phyloP scores from a whole-genome alignment of 2,329 filamentous ascomycete species.

The Chlorencoelia australis region DNA sequence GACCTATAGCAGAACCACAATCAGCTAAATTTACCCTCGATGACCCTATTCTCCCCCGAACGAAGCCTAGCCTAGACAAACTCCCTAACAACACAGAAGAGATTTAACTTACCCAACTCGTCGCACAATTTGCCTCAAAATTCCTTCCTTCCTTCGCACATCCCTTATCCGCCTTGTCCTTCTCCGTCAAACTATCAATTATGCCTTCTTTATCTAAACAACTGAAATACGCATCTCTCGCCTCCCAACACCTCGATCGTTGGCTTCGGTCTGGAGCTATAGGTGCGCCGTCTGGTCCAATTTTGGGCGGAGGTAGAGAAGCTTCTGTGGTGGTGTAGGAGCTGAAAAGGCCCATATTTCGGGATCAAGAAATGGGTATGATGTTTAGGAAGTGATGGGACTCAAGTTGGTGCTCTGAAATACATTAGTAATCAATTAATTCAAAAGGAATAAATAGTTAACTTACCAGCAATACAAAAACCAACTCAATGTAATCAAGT shows the following conservation, averaged over 20 bases:
- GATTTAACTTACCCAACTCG: slow-evolving; percentile 66
- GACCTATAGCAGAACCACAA: slow-evolving; percentile 45
- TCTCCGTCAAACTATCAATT: slow-evolving; percentile 58
- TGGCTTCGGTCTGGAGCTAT: slow-evolving; percentile 79
- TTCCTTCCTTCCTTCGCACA: slow-evolving; percentile 50
- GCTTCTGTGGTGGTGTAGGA: slow-evolving; percentile 19
- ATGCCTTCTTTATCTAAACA: slow-evolving; percentile 79
- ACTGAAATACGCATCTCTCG: slow-evolving; percentile 76
- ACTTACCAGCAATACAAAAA: too few species aligned
- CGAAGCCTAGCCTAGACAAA: neutral
- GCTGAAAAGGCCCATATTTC: slow-evolving; percentile 43
- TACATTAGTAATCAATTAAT: too few species aligned
- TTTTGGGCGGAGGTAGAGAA: slow-evolving; percentile 32
- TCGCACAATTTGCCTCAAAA: slow-evolving; percentile 80
- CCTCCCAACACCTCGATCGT: slow-evolving; percentile 79
- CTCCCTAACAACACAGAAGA: neutral
- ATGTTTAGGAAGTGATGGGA: too few species aligned
- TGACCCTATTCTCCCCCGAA: neutral
- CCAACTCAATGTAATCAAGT: too few species aligned
- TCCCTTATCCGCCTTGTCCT: slow-evolving; percentile 42
- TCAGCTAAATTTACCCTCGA: neutral
- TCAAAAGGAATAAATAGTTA: too few species aligned
- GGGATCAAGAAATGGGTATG: too few species aligned
- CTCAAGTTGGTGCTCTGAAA: too few species aligned
- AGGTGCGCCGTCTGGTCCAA: slow-evolving; percentile 47